Evolutionary conservation across 805 yeast species (phyloP).

Genomic region (Yarrowia porcina): DNA sequence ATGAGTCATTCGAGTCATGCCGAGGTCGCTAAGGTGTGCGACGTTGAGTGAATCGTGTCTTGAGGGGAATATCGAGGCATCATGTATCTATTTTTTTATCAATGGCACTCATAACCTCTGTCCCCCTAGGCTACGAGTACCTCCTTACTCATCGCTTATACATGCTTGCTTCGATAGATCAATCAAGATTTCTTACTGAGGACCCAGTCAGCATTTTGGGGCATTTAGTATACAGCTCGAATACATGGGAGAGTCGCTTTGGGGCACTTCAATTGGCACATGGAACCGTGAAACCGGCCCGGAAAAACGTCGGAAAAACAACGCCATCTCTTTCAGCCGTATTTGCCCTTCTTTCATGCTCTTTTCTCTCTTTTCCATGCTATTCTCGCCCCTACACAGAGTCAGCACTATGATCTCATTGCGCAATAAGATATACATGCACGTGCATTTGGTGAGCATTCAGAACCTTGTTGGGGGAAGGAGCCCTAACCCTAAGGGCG

Average conservation of each 20-base stretch:
- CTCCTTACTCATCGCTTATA: neutral
- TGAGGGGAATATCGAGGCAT: neutral
- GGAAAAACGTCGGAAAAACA: neutral
- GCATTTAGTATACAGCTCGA: neutral
- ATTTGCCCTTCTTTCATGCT: neutral
- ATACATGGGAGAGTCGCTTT: no score
- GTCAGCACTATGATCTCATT: conserved; percentile 14
- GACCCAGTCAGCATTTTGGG: neutral
- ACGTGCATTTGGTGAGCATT: conserved; percentile 5
- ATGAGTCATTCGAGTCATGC: conserved; percentile 18
- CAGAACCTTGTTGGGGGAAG: conserved; percentile 9
- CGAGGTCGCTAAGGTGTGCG: neutral
- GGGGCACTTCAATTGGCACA: neutral
- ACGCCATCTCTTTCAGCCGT: neutral
- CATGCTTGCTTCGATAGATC: neutral
- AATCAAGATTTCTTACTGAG: neutral
- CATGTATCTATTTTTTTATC: neutral
- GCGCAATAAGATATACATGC: conserved; percentile 16
- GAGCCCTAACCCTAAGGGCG: conserved; percentile 9
- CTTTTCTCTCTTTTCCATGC: neutral
- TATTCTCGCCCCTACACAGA: neutral
- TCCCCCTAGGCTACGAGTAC: no score
- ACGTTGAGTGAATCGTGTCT: neutral
- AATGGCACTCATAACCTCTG: neutral
- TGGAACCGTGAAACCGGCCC: neutral